phyloP scores from a whole-genome alignment of 305 asterid genomes.

The Rubia balearica region DNA sequence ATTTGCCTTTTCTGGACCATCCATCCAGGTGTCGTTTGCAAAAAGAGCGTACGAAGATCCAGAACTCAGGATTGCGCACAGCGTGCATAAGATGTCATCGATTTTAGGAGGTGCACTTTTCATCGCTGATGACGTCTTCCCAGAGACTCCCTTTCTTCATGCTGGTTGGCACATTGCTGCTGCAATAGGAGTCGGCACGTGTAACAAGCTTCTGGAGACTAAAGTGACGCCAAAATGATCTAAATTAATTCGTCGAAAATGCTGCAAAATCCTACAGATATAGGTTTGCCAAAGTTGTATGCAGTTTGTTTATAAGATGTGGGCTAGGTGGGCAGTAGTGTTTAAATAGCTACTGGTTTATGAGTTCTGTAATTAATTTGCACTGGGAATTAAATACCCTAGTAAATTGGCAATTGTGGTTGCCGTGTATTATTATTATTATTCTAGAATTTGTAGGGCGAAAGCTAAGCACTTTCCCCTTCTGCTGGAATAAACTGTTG shows the following conservation, averaged over 20 bases:
- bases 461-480: background rate
- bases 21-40: constrained; percentile 77
- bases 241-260: constrained; percentile 53
- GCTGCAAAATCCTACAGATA: background rate
- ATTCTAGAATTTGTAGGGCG: background rate
- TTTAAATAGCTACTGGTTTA: background rate
- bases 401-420: constrained; percentile 8
- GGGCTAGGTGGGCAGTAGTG: background rate
- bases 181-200: constrained; percentile 73
- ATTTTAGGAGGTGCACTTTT: constrained; percentile 70
- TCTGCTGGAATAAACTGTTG: background rate
- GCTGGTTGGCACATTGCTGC: constrained; percentile 98
- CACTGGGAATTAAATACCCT: background rate
- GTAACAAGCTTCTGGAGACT: constrained; percentile 62
- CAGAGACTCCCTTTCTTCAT: constrained; percentile 71
- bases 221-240: constrained; percentile 16
- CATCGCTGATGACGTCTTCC: constrained; percentile 63
- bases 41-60: constrained; percentile 73
- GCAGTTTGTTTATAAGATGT: constrained; percentile 1
- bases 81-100: constrained; percentile 72
- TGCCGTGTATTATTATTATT: constrained; percentile 7
- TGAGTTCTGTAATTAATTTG: background rate
- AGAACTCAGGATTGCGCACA: constrained; percentile 54
- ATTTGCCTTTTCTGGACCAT: constrained; percentile 4
- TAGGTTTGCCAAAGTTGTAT: background rate